A percentile compares a stretch with the other conserved stretches of the same genome.
These are phyloP conservation scores for Colletotrichum noveboracense DNA, from an alignment of 2,329 filamentous ascomycete genomes.

Conservation along the genomic window DNA sequence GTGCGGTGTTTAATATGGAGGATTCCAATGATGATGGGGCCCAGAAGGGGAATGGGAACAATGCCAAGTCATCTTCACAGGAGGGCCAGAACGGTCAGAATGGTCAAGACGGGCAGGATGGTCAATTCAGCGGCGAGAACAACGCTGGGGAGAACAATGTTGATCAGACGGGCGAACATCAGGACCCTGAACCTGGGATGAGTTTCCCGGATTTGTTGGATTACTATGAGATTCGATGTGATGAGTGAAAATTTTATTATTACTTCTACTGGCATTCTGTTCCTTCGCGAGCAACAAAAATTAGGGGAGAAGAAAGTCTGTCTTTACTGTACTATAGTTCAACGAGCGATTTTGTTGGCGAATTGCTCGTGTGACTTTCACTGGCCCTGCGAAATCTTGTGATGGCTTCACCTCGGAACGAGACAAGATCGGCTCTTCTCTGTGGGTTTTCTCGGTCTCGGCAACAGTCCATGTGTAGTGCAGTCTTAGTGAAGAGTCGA, in stretches of 20 bases:
- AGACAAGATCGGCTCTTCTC: not conserved
- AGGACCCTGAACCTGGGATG: not conserved
- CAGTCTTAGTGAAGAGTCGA: not conserved
- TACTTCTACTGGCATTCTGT: not conserved
- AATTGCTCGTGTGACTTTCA: not conserved
- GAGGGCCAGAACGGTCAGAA: not conserved
- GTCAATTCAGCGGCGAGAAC: not conserved
- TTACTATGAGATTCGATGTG: constrained; percentile 4
- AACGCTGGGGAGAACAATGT: not conserved
- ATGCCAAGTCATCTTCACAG: not conserved
- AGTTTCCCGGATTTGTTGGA: not conserved
- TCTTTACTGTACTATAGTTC: not conserved
- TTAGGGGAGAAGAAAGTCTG: not conserved
- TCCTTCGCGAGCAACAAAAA: not conserved
- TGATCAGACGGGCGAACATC: not conserved
- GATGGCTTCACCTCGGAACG: not conserved
- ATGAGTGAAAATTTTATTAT: not conserved
- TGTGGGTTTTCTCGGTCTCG: not conserved
- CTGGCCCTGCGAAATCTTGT: too few relatives aligned
- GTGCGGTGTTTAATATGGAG: not conserved
- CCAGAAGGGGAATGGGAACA: not conserved
- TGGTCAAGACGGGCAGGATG: not conserved
- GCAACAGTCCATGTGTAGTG: not conserved
- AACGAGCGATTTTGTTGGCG: not conserved
- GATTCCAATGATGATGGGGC: not conserved